Conservation (phyloP, 805 yeast species). For the Candida boleticola region DNA sequence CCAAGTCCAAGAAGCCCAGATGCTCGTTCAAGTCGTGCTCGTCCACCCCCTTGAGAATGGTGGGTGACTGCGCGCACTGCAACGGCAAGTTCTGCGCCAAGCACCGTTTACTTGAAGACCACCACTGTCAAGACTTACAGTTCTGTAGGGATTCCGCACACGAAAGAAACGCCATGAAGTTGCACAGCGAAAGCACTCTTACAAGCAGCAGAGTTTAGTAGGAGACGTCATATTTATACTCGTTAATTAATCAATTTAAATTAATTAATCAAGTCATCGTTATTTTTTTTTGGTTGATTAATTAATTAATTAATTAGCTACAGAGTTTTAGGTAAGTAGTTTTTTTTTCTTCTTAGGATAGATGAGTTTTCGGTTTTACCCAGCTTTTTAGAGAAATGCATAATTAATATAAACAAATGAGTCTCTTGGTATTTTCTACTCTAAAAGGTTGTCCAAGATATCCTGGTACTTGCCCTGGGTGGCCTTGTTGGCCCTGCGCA, state of each 20-base stretch:
- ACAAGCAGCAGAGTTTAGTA: slow-evolving; percentile 57
- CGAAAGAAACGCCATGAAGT: slow-evolving; percentile 78
- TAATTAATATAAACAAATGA: too few species aligned
- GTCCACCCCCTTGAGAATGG: slow-evolving; percentile 60
- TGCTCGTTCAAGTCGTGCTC: slow-evolving; percentile 60
- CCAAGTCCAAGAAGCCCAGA: slow-evolving; percentile 36
- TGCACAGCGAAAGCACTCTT: slow-evolving; percentile 83
- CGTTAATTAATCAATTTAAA: too few species aligned
- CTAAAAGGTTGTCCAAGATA: slow-evolving; percentile 51
- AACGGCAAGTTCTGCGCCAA: slow-evolving; percentile 82
- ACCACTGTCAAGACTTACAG: slow-evolving; percentile 73
- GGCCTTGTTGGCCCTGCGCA: slow-evolving; percentile 73
- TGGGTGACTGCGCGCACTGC: slow-evolving; percentile 85
- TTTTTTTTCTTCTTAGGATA: background rate
- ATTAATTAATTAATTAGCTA: background rate
- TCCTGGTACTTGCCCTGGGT: slow-evolving; percentile 73
- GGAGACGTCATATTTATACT: too few species aligned
- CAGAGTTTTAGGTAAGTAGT: background rate
- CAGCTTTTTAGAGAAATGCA: too few species aligned
- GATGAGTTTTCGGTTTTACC: background rate
- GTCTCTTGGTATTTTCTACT: too few species aligned
- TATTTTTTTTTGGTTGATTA: background rate
- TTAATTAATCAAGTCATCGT: background rate
- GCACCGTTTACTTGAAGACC: slow-evolving; percentile 85
- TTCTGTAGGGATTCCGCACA: slow-evolving; percentile 80